phyloP scores from a whole-genome alignment of 139 green algal species.

The Micromonas commoda region DNA sequence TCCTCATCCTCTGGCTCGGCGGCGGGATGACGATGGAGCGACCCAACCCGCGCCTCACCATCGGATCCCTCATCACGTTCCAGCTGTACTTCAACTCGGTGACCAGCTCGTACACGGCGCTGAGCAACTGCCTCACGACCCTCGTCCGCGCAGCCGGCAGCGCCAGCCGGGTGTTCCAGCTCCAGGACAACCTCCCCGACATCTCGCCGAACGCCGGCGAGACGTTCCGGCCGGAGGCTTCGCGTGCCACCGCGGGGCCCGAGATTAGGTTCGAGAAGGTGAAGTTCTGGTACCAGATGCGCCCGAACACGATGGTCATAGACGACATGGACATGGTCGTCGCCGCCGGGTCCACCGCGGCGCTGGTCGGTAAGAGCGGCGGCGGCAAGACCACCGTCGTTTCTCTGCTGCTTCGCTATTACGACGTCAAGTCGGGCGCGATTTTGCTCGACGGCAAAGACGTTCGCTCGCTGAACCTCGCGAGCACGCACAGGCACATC shows the following conservation, averaged over 20 bases:
- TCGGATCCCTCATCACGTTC: slow-evolving; percentile 43
- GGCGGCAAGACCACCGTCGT: slow-evolving; percentile 48
- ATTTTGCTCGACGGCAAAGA: slow-evolving; percentile 44
- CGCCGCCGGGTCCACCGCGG: slow-evolving; percentile 34
- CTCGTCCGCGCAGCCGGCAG: slow-evolving; percentile 43
- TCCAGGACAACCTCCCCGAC: slow-evolving; percentile 43
- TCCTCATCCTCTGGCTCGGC: slow-evolving; percentile 47
- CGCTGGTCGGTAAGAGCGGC: slow-evolving; percentile 43
- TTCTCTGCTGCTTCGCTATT: slow-evolving; percentile 48
- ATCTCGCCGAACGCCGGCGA: slow-evolving; percentile 6
- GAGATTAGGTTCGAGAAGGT: slow-evolving; percentile 32
- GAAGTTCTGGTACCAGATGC: slow-evolving; percentile 48
- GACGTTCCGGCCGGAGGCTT: background rate
- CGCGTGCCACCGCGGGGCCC: background rate
- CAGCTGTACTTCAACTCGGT: slow-evolving; percentile 34
- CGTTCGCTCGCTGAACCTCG: slow-evolving; percentile 39
- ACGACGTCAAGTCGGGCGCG: slow-evolving; percentile 39
- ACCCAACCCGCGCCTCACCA: slow-evolving; percentile 15
- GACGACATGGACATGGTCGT: slow-evolving; percentile 41
- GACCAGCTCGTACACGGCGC: slow-evolving; percentile 9
- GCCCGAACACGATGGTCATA: slow-evolving; percentile 36
- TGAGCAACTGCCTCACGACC: slow-evolving; percentile 43
- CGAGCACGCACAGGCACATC: slow-evolving; percentile 36
- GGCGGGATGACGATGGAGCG: slow-evolving; percentile 37
- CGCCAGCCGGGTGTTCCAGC: slow-evolving; percentile 39